Base-by-base conservation (phyloP, 768 basidiomycete genomes). In the Tulasnella sp. region DNA sequence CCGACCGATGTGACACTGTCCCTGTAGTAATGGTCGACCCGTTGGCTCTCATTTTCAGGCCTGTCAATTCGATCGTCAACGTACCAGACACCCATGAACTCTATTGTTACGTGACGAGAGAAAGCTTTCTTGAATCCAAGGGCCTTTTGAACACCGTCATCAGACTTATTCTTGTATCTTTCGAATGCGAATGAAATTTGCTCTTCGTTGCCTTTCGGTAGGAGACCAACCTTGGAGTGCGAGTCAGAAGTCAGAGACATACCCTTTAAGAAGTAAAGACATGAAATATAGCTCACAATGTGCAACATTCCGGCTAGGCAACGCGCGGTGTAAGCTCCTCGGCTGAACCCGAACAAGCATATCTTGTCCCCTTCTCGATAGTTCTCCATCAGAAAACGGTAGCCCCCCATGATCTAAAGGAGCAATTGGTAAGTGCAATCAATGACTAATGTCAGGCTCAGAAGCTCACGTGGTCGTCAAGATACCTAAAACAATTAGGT, bases 391-490 rank as follows among this genome's bases (percentile, higher is more conserved):
- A 77, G 71, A 25, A 72, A 77, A 9, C 37, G 45, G 42, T 77
- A 77, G 17, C 76, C 76, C 4, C 76, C 76, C 45, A 40, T 39
- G 67, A 77, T 31, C 77, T 77, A 25, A 76, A 67, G 11, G 12
- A 15, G 64, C n/a, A 31, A 9, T 42, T 49, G 11, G 40, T 52
- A 9, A 71, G 49, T 37, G 76, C 45, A 58, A 9, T 25, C 29
- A 1, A 1, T 45, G 29, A 4, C 22, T 29, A 52, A 19, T 64
- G 31, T 36, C 25, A 17, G 14, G 22, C 19, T 31, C 29, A 29
- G 29, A 0, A n/a, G 68, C 76, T 15, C 49, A 92, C 90, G 81
- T 93, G 91, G 0, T 88, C 88, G 75, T 90, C 81, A 12, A 93
- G 84, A 54, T 38, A 77, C 88, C 91, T 91, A 64, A 42, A 15